Base-by-base conservation (phyloP, 116 monocot genomes). In the Posidonia oceanica region DNA sequence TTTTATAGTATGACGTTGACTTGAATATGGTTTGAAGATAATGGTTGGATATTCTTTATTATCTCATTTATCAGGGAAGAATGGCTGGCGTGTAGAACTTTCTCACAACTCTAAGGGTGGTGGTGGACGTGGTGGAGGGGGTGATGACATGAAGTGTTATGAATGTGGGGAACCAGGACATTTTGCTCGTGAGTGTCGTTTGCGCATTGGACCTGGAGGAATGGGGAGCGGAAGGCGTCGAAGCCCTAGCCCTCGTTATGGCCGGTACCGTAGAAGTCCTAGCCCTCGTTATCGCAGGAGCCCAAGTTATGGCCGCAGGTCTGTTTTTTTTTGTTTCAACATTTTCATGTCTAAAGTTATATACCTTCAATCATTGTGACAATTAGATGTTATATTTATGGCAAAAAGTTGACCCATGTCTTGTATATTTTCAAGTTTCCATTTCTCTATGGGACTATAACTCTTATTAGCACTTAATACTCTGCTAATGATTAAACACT, bases 151-250 rank as follows among this genome's bases (percentile, higher is more conserved):
- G 73, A 91, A 85, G 66, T 93, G 93, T 39, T 93, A 93, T 57
- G 86, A 93, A 66, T 93, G 93, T 81, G 93, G 93, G 57, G 93
- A 93, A 63, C 80, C 89, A 17, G 93, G 93, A 39, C 93, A 93
- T 69, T 93, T 93, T 86, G 93, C 89, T 57, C 86, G 93, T 57
- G 93, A 88, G 55, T 93, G 93, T 72, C 84, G 88, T 18, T 53
- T 83, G 54, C 86, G 86, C 36, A 75, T 85, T 75, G 86, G 93
- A 61, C 48, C 84, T 57, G 80, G 86, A 61, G 90, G 90, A 69
- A 38, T 78, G 21, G 90, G 83, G 2, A 90, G 84, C 78, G 90
- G 90, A 69, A 83, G 86, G 38, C 86, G 84, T 18, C 79, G 90
- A 13, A 90, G 90, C 71, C 77, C 79, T 61, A 85, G 75, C 56